These are phyloP conservation scores for Stemphylium beticola DNA, from an alignment of 2,329 filamentous ascomycete species.

Conservation along the genomic window DNA sequence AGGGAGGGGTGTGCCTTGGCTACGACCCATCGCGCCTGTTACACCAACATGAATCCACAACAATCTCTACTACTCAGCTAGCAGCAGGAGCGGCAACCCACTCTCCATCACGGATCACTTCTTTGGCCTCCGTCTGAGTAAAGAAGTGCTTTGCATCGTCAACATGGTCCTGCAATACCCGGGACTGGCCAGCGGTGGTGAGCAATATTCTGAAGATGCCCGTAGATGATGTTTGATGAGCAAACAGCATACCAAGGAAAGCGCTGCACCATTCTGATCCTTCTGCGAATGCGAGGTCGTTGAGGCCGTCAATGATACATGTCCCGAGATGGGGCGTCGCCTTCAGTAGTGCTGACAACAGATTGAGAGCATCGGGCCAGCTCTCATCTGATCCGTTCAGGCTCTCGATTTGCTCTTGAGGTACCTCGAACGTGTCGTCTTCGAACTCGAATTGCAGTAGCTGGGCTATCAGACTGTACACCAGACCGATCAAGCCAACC, in stretches of 20 bases:
- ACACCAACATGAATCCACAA: no score
- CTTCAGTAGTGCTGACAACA: conserved; percentile 2
- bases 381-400: conserved; percentile 6
- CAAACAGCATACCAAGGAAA: neutral
- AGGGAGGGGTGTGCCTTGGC: no score
- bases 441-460: conserved; percentile 21
- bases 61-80: no score
- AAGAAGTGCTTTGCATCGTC: neutral
- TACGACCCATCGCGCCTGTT: no score
- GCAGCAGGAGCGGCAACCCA: no score
- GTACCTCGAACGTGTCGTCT: neutral
- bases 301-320: conserved; percentile 3
- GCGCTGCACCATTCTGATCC: conserved; percentile 2
- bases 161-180: conserved; percentile 7
- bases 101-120: neutral
- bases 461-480: conserved; percentile 22
- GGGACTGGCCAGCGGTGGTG: conserved; percentile 6
- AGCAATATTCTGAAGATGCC: conserved; percentile 8
- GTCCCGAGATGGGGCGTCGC: conserved; percentile 1
- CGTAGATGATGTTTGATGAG: neutral
- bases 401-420: neutral
- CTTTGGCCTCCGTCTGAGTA: neutral
- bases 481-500: conserved; percentile 19
- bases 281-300: conserved; percentile 2
- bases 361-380: conserved; percentile 2